Evolutionary conservation across 805 yeast genomes (phyloP), one percentile per base, ranked within the genome.

Genomic region (Debaryomyces tyrocola): DNA sequence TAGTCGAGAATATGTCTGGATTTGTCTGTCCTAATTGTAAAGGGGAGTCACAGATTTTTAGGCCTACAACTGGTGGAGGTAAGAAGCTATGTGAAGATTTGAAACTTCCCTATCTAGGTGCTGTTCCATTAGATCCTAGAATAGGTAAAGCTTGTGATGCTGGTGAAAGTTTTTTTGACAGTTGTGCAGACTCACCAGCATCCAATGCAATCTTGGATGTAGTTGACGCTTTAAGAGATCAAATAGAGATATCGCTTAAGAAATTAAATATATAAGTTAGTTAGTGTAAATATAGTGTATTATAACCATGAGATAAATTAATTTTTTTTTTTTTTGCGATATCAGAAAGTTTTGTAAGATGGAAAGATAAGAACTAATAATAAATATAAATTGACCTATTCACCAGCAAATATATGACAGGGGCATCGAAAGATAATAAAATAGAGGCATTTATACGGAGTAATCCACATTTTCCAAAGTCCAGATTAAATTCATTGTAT

Each of bases 31-130:
- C 99, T 4, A 82, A 76, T 59, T 94, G 99, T 67, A 81, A 87
- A 51, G 94, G 94, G 7, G 88, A 91, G 66, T 87, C 96, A 0
- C 82, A 84, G 58, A 91, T 94, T 4, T 94, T 94, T 68, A 84
- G 85, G 50, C 89, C 99, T 12, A 94, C 99, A 1, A 94, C 99
- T 0, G 99, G 99, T 12, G 99, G 99, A 17, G 99, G 98, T 7
- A 77, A 80, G 56, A 82, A 82, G 27, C 70, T 94, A 37, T 94
- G 97, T 46, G 69, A 84, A 54, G 99, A 94, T 49, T 63, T 88
- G 63, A 77, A 73, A 11, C 77, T 94, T 12, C 85, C 86, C 17
- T 94, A 86, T 57, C 71, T 94, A 46, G 99, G 99, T 0, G 78
- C 90, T 9, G 97, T 94, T 2, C 99, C 99, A 0, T 74, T 94